Conservation (phyloP, 2,329 filamentous ascomycete genomes). For the Diaporthe nobilis region DNA sequence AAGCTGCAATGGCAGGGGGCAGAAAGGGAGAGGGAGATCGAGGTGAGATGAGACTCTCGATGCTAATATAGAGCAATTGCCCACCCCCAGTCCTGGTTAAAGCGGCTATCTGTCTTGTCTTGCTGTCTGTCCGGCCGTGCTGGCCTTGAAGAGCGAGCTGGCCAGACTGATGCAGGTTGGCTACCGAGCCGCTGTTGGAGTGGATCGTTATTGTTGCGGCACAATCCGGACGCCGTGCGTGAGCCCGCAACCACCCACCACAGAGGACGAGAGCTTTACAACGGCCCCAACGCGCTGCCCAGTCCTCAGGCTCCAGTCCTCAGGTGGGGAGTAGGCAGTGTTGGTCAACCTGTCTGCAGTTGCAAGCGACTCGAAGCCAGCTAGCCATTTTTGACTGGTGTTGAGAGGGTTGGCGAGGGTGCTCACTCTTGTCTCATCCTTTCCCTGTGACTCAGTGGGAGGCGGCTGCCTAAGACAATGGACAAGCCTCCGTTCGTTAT, state of each 20-base stretch:
- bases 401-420: background rate
- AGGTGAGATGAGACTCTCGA: background rate
- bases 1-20: constrained; percentile 21
- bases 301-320: background rate
- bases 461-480: constrained; percentile 9
- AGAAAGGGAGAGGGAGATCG: background rate
- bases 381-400: background rate
- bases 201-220: constrained; percentile 9
- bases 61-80: background rate
- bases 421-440: background rate
- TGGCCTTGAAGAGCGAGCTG: background rate
- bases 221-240: background rate
- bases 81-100: background rate
- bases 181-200: background rate
- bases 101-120: background rate
- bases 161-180: background rate
- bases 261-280: background rate
- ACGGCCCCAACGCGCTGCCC: background rate
- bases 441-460: background rate
- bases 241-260: background rate
- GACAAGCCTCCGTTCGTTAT: background rate
- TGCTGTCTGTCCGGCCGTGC: background rate
- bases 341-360: background rate
- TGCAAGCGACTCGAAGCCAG: background rate
- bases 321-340: background rate